Conservation (phyloP, 164 flowering plant species). For the Vitis riparia region DNA sequence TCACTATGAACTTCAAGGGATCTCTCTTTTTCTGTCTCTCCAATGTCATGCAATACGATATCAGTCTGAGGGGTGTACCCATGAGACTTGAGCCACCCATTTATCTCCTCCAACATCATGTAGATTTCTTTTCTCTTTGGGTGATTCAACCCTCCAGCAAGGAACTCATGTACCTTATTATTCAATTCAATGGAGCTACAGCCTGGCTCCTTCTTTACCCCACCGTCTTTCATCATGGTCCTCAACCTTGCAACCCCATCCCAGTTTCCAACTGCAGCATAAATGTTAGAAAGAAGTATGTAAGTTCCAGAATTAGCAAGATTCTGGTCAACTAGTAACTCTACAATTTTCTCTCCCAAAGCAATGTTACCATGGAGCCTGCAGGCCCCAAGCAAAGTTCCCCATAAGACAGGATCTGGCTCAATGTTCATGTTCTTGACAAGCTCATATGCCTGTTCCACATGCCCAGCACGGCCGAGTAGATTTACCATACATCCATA, state of each 20-base stretch:
- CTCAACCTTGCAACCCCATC: constrained; percentile 64
- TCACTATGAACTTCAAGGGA: constrained; percentile 73
- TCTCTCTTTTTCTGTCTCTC: constrained; percentile 47
- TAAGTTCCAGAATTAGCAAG: constrained; percentile 68
- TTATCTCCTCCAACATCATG: constrained; percentile 57
- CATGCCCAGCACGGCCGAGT: constrained; percentile 66
- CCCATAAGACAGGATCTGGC: constrained; percentile 65
- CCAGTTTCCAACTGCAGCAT: constrained; percentile 68
- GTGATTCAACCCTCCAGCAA: constrained; percentile 73
- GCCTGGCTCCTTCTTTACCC: constrained; percentile 72
- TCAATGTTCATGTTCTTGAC: constrained; percentile 52
- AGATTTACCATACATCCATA: constrained; percentile 92
- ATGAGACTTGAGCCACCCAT: constrained; percentile 42
- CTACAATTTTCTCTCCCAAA: constrained; percentile 62
- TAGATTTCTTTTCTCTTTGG: constrained; percentile 64
- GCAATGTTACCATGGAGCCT: constrained; percentile 48
- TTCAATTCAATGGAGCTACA: constrained; percentile 73
- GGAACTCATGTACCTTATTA: constrained; percentile 62
- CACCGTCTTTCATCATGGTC: constrained; percentile 60
- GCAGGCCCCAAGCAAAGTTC: constrained; percentile 71
- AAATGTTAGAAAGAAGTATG: constrained; percentile 75
- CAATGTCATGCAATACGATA: constrained; percentile 59
- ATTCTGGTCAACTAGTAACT: constrained; percentile 39
- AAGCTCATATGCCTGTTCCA: constrained; percentile 68
- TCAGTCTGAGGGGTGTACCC: constrained; percentile 59